Evolutionary conservation across 202 grass and related monocot genomes (phyloP), one percentile per base, ranked within the genome.

Genomic region (Setaria italica): DNA sequence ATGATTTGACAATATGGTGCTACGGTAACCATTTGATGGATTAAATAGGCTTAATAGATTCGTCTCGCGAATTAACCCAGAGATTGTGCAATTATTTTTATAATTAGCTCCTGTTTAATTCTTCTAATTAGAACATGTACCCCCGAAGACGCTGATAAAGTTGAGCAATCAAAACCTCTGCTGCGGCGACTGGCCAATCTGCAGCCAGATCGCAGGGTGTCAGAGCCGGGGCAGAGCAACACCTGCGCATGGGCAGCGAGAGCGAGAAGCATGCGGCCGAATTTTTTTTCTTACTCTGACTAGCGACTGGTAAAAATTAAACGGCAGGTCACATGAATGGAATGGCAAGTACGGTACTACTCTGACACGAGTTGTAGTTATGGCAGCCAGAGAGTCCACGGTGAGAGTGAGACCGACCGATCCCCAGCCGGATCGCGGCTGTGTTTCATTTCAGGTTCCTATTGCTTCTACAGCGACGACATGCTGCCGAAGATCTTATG

Each of bases 191-290:
- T 62, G 67, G 51, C 80, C 84, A 69, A 75, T 71, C 80, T 70
- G 68, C 80, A 87, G 17, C 43, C 72, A 86, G 66, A 51, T 67
- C 50, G 29, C 74, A 29, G 13, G 14, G 15, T 70, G 77, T 80
- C 63, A 69, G 57, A 45, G 59, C 60, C 67, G 3, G 30, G 33
- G 48, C 51, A 19, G 7, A 11, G 48, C 60, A 60, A 16, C 83
- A 86, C 41, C 48, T 43, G 72, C 9, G 72, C 47, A 90, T 82
- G 88, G 79, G 83, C 29, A 29, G 11, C 37, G 1, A 34, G 88
- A 62, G 85, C 75, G 37, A 87, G 76, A 25, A 84, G 30, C 80
- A 84, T 62, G 81, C 70, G 70, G 55, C 3, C 0, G 55, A 51
- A 2, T 85, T 58, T 30, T 84, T 87, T 47, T 48, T 49, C 3